These are phyloP conservation scores for Ilyonectria robusta DNA, from an alignment of 2,329 filamentous ascomycete genomes.

Conservation along the genomic window DNA sequence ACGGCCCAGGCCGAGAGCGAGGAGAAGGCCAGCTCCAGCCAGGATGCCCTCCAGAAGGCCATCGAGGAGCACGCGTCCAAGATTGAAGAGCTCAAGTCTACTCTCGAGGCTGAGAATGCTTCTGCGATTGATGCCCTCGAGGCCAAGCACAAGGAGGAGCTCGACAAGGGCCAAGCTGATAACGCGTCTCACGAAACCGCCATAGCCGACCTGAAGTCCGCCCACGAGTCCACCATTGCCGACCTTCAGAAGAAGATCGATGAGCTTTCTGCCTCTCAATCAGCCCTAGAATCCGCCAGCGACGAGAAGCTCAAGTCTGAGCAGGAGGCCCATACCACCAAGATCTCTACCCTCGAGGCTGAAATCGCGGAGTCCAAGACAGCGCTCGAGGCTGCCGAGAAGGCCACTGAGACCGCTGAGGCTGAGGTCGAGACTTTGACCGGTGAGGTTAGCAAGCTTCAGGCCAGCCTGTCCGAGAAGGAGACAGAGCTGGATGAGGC, in stretches of 20 bases:
- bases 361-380: constrained; percentile 66
- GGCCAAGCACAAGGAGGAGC: constrained; percentile 65
- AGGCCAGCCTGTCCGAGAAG: constrained; percentile 57
- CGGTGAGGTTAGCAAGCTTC: constrained; percentile 56
- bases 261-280: constrained; percentile 63
- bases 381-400: constrained; percentile 63
- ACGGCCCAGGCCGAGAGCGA: constrained; percentile 52
- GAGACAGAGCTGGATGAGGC: constrained; percentile 63
- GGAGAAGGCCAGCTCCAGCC: constrained; percentile 52
- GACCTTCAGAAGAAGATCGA: constrained; percentile 70
- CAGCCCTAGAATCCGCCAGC: constrained; percentile 61
- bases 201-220: constrained; percentile 64
- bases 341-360: constrained; percentile 65
- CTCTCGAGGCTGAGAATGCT: constrained; percentile 66
- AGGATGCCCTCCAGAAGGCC: constrained; percentile 55
- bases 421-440: constrained; percentile 61
- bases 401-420: constrained; percentile 60
- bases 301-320: constrained; percentile 62
- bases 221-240: constrained; percentile 63
- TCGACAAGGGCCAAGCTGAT: constrained; percentile 62
- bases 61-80: constrained; percentile 64
- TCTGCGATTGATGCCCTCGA: constrained; percentile 64
- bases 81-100: constrained; percentile 65
- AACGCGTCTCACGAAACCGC: constrained; percentile 63
- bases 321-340: constrained; percentile 59